phyloP scores from a whole-genome alignment of 2,329 filamentous ascomycete genomes.

The Trichoderma oligosporum region DNA sequence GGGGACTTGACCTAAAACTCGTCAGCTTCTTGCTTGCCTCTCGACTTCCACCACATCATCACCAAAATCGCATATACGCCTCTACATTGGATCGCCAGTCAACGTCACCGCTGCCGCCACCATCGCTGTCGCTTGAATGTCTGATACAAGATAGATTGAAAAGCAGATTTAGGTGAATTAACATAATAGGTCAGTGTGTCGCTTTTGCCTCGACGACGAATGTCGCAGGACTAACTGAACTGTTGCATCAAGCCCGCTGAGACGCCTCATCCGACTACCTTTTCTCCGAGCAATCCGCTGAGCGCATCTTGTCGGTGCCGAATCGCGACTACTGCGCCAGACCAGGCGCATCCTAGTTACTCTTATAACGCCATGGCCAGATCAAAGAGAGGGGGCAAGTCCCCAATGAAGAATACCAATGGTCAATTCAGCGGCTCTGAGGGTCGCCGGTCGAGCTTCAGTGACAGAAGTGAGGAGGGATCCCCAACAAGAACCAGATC shows the following conservation, averaged over 20 bases:
- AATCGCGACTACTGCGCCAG: background rate
- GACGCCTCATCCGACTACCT: slow-evolving; percentile 8
- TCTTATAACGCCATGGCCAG: slow-evolving; percentile 31
- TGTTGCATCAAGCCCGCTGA: background rate
- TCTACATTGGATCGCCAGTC: background rate
- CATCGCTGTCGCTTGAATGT: background rate
- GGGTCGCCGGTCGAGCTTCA: slow-evolving; percentile 65
- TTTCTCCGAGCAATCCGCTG: slow-evolving; percentile 14
- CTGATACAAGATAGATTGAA: background rate
- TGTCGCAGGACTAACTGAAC: background rate
- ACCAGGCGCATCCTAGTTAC: background rate
- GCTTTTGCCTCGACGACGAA: too few species aligned
- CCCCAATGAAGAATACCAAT: slow-evolving; percentile 50
- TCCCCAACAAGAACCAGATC: slow-evolving; percentile 32
- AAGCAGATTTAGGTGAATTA: background rate
- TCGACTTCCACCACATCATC: slow-evolving; percentile 4
- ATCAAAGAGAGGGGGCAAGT: slow-evolving; percentile 51
- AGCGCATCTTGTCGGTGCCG: background rate
- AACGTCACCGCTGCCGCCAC: background rate
- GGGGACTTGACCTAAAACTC: slow-evolving; percentile 9
- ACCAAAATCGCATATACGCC: background rate
- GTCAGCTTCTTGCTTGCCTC: slow-evolving; percentile 7
- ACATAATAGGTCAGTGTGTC: too few species aligned
- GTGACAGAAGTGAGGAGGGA: slow-evolving; percentile 60
- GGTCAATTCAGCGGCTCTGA: slow-evolving; percentile 41